Base-by-base conservation (phyloP, 495 filamentous ascomycete genomes). In the Tetracladium setigerum region DNA sequence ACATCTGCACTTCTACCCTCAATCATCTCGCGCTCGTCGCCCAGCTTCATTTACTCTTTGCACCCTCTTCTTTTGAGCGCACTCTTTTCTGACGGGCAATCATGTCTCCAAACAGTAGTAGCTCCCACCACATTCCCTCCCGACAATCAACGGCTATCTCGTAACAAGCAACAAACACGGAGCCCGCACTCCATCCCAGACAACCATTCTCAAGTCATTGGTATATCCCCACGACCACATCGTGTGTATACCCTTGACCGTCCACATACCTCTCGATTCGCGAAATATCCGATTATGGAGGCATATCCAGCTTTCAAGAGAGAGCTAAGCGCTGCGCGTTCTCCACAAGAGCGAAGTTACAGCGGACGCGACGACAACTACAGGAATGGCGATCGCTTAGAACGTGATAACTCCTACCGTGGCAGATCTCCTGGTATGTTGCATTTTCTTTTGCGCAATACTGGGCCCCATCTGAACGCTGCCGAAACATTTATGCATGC, bases 361-460 rank as follows among this genome's bases (percentile, higher is more conserved):
- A 61, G 59, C 46, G 55, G 65, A 50, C 71, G 74, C 31, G 73
- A 74, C 27, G 74, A 77, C 14, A 32, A 42, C 30, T 56, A 52
- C 31, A 63, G 73, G 39, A 47, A 46, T 11, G 70, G 67, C 50
- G 73, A 78, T 22, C 54, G 57, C 11, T 13, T 49, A 11, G 74
- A 77, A 11, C 47, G 42, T 22, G 72, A 76, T 51, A 67, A 37
- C 44, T 76, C 74, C 46, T 78, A 78, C 53, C 76, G 73, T 43
- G 68, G 67, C 45, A 66, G 76, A 56, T 78, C 74, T 50, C 74
- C 76, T 53, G 74, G 74, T 78, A 62, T 59, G 73, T 74, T 42
- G 15, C 36, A 18, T 44, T 44, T 36, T 40, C 9, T 18, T 34
- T 18, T 31, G 17, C 24, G 22, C 34, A 18, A 18, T 44, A n/a